Conservation (phyloP, 495 filamentous ascomycete genomes). For the Lasiosphaeriaceae sp. region DNA sequence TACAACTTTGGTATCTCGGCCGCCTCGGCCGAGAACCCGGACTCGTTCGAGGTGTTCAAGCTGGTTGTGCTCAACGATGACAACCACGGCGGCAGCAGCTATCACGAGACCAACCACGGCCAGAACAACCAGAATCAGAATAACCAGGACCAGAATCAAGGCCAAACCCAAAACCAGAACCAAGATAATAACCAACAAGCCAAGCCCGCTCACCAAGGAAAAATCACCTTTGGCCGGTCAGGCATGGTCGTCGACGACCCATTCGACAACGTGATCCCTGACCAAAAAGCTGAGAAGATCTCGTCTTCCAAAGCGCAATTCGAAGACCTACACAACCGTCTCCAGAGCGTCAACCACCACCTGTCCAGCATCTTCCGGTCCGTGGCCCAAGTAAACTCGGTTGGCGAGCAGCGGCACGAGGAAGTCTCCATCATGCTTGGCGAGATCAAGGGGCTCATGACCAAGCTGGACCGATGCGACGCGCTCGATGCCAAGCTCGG, state of each 20-base stretch:
- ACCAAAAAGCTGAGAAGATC: conserved; percentile 44
- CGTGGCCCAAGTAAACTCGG: conserved; percentile 44
- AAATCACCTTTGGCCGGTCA: conserved; percentile 17
- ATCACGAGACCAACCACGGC: conserved; percentile 12
- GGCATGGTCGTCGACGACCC: conserved; percentile 28
- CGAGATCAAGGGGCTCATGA: conserved; percentile 36
- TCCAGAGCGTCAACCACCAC: conserved; percentile 72
- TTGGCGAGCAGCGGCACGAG: conserved; percentile 57
- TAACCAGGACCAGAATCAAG: conserved; percentile 14
- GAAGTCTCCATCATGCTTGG: conserved; percentile 42
- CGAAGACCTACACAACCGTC: conserved; percentile 72
- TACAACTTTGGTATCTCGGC: conserved; percentile 88
- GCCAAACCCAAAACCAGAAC: conserved; percentile 6
- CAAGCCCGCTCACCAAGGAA: not conserved
- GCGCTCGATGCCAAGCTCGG: conserved; percentile 47
- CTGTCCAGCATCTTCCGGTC: conserved; percentile 65
- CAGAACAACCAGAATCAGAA: conserved; percentile 25
- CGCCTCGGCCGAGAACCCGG: conserved; percentile 82
- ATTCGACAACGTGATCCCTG: conserved; percentile 43
- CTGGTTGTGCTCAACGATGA: conserved; percentile 62
- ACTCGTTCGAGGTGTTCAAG: conserved; percentile 92
- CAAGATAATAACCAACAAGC: not conserved
- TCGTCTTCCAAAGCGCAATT: conserved; percentile 62
- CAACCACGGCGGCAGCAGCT: conserved; percentile 33
- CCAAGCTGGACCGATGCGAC: conserved; percentile 38